Base-by-base conservation (phyloP, 306 rosid species). In the Quercus mongolica region DNA sequence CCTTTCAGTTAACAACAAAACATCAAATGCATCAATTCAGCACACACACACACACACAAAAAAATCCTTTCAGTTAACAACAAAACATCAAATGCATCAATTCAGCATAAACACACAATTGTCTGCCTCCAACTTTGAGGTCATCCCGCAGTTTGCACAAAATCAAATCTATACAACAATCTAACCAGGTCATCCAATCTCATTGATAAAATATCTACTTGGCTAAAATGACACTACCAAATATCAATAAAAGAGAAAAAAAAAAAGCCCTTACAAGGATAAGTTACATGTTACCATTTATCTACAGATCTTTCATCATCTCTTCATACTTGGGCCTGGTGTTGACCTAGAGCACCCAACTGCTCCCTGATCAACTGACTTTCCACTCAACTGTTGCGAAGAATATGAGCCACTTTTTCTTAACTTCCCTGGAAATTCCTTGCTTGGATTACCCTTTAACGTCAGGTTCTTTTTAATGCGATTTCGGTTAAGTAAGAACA, bases 391-490 rank as follows among this genome's bases (percentile, higher is more conserved):
- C 33, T 84, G 81, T 41, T 84, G 90, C 3, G 92, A 88, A 64
- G 92, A 84, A 78, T 33, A 80, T 17, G 84, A 58, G 23, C 86
- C 90, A 21, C 81, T 84, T 79, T 83, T 91, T 71, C 35, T 91
- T 75, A 81, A 85, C 88, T 88, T 92, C 21, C 94, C 94, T 6
- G 90, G 89, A 82, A 90, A 85, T 75, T 89, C 96, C 79, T 89
- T 91, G 81, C 85, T 78, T 46, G 83, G 31, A 73, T 85, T 88
- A 41, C 92, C 89, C 76, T 90, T 91, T 65, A 79, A 74, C 26
- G 96, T 87, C 55, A 90, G 86, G 77, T 85, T 91, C 89, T 85
- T 94, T 56, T 86, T 95, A 21, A 83, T 59, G 54, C 92, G 87
- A 73, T 84, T 91, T 80, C 90, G 84, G 84, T 89, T 90, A 10